These are phyloP conservation scores for Prinsepia uniflora DNA, from an alignment of 306 rosid species.

Conservation along the genomic window DNA sequence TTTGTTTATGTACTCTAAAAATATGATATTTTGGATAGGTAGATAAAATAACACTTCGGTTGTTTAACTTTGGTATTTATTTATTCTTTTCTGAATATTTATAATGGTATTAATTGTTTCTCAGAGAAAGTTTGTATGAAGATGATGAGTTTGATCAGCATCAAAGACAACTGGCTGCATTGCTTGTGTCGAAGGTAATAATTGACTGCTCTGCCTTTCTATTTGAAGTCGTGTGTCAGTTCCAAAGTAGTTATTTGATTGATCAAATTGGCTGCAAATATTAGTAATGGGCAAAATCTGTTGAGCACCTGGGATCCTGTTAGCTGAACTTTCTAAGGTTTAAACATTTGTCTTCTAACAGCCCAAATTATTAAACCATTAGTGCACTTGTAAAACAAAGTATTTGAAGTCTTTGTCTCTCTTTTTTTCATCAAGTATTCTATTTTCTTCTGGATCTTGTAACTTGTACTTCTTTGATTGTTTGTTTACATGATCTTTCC, in stretches of 20 bases:
- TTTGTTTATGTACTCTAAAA: neutral
- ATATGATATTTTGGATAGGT: neutral
- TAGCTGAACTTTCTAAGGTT: neutral
- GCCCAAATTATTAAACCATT: neutral
- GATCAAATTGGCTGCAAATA: neutral
- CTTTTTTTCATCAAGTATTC: neutral
- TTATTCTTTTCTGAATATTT: neutral
- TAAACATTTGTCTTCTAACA: neutral
- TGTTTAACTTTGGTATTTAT: neutral
- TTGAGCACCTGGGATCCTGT: neutral
- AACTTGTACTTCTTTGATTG: neutral
- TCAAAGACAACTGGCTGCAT: slow-evolving; percentile 90
- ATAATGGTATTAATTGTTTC: neutral
- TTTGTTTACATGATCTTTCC: slow-evolving; percentile 6
- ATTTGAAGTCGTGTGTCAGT: slow-evolving; percentile 1
- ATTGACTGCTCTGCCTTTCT: neutral
- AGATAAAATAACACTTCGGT: neutral
- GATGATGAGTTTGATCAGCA: slow-evolving; percentile 88
- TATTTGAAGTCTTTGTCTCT: neutral
- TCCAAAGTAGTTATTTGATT: neutral
- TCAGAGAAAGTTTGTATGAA: slow-evolving; percentile 92
- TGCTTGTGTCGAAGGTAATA: slow-evolving; percentile 82
- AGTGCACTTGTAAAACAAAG: neutral
- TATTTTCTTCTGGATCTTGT: neutral
- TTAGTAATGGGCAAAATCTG: neutral